Evolutionary conservation across 306 rosid genomes (phyloP).

Genomic region (Heteromeles arbutifolia): DNA sequence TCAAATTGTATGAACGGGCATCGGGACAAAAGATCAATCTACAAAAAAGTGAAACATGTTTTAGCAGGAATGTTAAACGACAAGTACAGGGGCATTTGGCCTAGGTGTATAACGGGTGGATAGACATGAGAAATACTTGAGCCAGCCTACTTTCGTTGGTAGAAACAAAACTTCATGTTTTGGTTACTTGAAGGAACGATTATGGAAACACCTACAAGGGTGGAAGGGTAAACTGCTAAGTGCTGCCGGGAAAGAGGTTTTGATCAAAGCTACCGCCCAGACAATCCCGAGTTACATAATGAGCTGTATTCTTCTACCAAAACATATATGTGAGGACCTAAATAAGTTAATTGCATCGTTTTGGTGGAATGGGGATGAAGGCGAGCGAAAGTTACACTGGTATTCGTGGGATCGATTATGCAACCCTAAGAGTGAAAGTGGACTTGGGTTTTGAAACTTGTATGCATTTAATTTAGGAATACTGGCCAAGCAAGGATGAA

Average conservation of each 20-base stretch:
- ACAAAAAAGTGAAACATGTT: background rate
- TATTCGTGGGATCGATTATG: background rate
- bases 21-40: background rate
- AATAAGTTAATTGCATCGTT: background rate
- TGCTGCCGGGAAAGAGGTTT: background rate
- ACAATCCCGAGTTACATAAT: background rate
- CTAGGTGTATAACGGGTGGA: background rate
- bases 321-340: background rate
- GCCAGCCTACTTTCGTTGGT: background rate
- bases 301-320: background rate
- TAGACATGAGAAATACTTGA: too few species aligned
- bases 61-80: background rate
- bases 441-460: background rate
- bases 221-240: background rate
- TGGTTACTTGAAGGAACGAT: background rate
- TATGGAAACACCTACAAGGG: background rate
- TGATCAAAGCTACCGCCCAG: background rate
- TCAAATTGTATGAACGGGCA: background rate
- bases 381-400: background rate
- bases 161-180: background rate
- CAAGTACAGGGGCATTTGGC: fast-evolving
- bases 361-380: background rate
- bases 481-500: background rate
- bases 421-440: background rate
- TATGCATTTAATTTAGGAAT: background rate